Evolutionary conservation across 2,329 filamentous ascomycete species (phyloP).

Genomic region (Elsinoe arachidis): DNA sequence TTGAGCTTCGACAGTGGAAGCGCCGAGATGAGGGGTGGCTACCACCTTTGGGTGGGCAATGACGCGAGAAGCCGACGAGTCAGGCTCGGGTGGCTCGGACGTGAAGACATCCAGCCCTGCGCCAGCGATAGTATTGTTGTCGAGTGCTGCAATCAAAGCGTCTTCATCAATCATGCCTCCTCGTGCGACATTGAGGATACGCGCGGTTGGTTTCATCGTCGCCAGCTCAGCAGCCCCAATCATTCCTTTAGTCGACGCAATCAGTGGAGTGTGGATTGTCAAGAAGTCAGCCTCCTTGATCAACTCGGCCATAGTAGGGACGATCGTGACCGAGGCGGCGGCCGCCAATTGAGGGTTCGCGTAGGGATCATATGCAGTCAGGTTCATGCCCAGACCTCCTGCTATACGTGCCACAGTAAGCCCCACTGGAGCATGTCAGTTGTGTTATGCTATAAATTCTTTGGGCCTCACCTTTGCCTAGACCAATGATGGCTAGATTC

Average conservation of each 20-base stretch:
- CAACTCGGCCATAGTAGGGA: slow-evolving; percentile 36
- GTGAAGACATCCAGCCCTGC: slow-evolving; percentile 77
- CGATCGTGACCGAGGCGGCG: slow-evolving; percentile 51
- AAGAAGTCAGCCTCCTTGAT: slow-evolving; percentile 64
- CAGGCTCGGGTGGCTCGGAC: slow-evolving; percentile 56
- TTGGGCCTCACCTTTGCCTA: slow-evolving; percentile 57
- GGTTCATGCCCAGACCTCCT: slow-evolving; percentile 66
- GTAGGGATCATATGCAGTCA: slow-evolving; percentile 69
- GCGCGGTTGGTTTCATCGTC: slow-evolving; percentile 63
- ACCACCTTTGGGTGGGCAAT: slow-evolving; percentile 64
- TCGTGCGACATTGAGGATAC: slow-evolving; percentile 70
- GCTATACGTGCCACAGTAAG: slow-evolving; percentile 73
- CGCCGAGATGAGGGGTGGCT: slow-evolving; percentile 70
- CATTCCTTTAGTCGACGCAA: slow-evolving; percentile 67
- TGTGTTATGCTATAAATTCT: not conserved
- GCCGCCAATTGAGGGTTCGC: slow-evolving; percentile 63
- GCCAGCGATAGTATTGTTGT: slow-evolving; percentile 63
- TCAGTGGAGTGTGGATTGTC: slow-evolving; percentile 71
- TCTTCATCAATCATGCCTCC: slow-evolving; percentile 74
- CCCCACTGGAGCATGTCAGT: slow-evolving; percentile 46
- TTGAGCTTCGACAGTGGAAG: slow-evolving; percentile 72
- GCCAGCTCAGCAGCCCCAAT: slow-evolving; percentile 58
- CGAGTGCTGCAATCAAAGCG: slow-evolving; percentile 60
- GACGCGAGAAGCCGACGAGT: slow-evolving; percentile 53
- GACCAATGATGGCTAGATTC: slow-evolving; percentile 64